Evolutionary conservation across 305 asterid genomes (phyloP), one percentile per base, ranked within the genome.

Genomic region (Stenogyne calaminthoides): DNA sequence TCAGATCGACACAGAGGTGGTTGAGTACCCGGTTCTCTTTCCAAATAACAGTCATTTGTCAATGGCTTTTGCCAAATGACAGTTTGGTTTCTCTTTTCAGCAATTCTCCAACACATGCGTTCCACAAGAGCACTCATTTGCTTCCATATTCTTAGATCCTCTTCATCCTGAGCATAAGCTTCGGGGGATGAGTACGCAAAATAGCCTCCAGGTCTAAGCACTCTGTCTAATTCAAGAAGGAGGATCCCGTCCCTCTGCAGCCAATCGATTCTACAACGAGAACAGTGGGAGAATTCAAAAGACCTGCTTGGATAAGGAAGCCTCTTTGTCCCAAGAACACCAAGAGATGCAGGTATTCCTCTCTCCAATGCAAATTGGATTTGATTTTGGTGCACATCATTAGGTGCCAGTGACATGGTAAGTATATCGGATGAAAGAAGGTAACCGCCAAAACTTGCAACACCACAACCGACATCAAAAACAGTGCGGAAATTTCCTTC

Each of bases 211-310:
- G 96, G 96, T 84, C 96, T 85, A 67, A 93, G 96, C 72, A 93
- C 47, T 83, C 98, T 81, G 78, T 93, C 98, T 84, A 93, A 82
- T 84, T 93, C 97, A 62, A 93, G 96, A 74, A 93, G 97, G 75
- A 93, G 97, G 78, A 91, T 76, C 40, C 98, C 98, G 46, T 86
- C 97, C 77, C 98, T 86, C 81, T 91, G 97, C 68, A 93, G 83
- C 98, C 98, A 93, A 82, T 92, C 98, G n/a, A 92, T 91, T 77
- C 98, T 88, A 80, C 98, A 92, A 64, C 98, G 97, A 70, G 95
- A 89, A 74, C 97, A 91, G 80, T 92, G 97, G 76, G 96, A 88
- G 64, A 91, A 82, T 85, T 91, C 98, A 77, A 91, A 91, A 36
- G 98, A 93, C 75, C 97, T 84, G 89, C 98, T 93, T 9, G 98